Evolutionary conservation across 805 yeast genomes (phyloP).

Genomic region (Cyberlindnera xylosilytica): DNA sequence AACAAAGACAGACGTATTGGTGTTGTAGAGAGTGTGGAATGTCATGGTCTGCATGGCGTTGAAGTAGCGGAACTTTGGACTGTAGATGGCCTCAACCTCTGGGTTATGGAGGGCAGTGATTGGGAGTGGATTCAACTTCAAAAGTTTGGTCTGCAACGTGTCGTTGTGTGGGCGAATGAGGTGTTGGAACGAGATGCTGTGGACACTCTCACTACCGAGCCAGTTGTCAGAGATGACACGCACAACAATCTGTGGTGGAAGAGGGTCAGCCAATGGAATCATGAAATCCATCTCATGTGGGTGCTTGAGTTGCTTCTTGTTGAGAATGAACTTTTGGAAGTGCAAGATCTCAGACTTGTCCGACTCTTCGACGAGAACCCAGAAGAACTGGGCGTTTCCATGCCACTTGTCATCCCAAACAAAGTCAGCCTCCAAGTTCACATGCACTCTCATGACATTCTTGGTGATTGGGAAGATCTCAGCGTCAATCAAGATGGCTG

Average conservation of each 20-base stretch:
- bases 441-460: slow-evolving; percentile 79
- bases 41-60: slow-evolving; percentile 99
- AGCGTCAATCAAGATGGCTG: slow-evolving; percentile 68
- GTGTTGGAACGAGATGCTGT: slow-evolving; percentile 84
- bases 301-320: slow-evolving; percentile 48
- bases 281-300: slow-evolving; percentile 82
- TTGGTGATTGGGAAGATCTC: slow-evolving; percentile 87
- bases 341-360: slow-evolving; percentile 72
- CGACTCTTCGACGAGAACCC: slow-evolving; percentile 91
- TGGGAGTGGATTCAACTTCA: slow-evolving; percentile 84
- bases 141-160: slow-evolving; percentile 75
- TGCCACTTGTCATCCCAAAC: slow-evolving; percentile 81
- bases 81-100: slow-evolving; percentile 65
- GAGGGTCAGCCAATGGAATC: slow-evolving; percentile 85
- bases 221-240: slow-evolving; percentile 80
- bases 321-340: slow-evolving; percentile 74
- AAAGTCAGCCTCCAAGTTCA: slow-evolving; percentile 70
- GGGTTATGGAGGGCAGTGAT: slow-evolving; percentile 71
- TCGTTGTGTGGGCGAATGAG: slow-evolving; percentile 86
- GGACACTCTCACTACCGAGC: slow-evolving; percentile 80
- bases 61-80: slow-evolving; percentile 71
- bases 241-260: slow-evolving; percentile 85
- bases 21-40: slow-evolving; percentile 82
- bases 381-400: slow-evolving; percentile 81
- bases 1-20: slow-evolving; percentile 76